A percentile compares a stretch with the other conserved stretches of the same genome.
These are phyloP conservation scores for Monilinia laxa DNA, from an alignment of 2,329 filamentous ascomycete genomes.

Conservation along the genomic window DNA sequence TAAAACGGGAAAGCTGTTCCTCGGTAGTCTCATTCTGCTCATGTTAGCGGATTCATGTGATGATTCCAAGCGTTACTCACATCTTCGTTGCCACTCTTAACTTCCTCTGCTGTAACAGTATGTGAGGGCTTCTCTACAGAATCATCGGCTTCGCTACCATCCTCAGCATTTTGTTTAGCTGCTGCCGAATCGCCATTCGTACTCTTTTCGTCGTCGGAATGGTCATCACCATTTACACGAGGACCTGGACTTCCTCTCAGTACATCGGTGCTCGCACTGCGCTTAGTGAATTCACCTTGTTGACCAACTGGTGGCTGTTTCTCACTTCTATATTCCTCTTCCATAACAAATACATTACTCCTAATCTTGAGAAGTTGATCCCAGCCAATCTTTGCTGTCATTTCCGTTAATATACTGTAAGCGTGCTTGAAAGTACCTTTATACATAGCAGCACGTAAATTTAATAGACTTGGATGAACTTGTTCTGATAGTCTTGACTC, in stretches of 20 bases:
- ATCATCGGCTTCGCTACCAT: slow-evolving; percentile 33
- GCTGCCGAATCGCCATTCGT: slow-evolving; percentile 37
- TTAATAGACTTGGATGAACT: slow-evolving; percentile 82
- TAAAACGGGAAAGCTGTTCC: slow-evolving; percentile 81
- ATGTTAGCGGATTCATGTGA: slow-evolving; percentile 35
- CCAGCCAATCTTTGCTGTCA: slow-evolving; percentile 97
- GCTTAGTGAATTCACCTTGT: slow-evolving; percentile 48
- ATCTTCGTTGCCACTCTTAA: slow-evolving; percentile 73
- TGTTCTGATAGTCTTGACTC: slow-evolving; percentile 78
- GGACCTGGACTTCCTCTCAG: slow-evolving; percentile 68
- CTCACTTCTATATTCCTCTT: slow-evolving; percentile 94
- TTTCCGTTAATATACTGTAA: slow-evolving; percentile 90
- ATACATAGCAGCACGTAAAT: slow-evolving; percentile 83
- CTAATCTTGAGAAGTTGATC: slow-evolving; percentile 91
- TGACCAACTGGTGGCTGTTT: slow-evolving; percentile 60
- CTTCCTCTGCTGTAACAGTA: slow-evolving; percentile 72
- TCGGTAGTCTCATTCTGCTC: slow-evolving; percentile 61
- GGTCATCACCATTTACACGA: slow-evolving; percentile 46
- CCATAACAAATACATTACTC: slow-evolving; percentile 98
- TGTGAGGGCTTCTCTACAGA: slow-evolving; percentile 77
- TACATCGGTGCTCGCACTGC: slow-evolving; percentile 77
- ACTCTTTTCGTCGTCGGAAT: slow-evolving; percentile 39
- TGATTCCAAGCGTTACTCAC: slow-evolving; percentile 47
- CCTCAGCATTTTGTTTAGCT: slow-evolving; percentile 33
- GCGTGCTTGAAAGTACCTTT: slow-evolving; percentile 95